phyloP scores from a whole-genome alignment of 2,329 filamentous ascomycete species.

The Septoria petroselini region DNA sequence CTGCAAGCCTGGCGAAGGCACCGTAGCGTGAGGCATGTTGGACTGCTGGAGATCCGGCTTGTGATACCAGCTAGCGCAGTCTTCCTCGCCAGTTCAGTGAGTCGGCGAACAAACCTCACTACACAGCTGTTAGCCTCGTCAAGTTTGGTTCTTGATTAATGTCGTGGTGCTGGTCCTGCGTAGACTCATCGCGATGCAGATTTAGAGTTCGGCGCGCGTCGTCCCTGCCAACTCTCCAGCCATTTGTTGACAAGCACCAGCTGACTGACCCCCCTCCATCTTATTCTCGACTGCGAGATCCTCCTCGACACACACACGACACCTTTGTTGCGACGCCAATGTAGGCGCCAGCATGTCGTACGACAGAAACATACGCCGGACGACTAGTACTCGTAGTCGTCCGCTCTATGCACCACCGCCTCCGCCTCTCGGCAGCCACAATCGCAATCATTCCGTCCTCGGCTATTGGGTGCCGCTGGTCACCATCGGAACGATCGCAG shows the following conservation, averaged over 20 bases:
- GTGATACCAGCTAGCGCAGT: conserved; percentile 1
- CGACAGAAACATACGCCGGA: conserved; percentile 51
- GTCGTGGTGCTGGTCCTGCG: too few species aligned
- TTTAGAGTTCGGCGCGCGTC: too few species aligned
- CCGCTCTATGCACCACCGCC: conserved; percentile 39
- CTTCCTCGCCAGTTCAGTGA: conserved; percentile 9
- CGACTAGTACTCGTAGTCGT: conserved; percentile 48
- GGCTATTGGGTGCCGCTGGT: conserved; percentile 87
- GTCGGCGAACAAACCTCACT: background rate
- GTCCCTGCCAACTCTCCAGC: background rate
- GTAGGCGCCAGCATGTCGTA: conserved; percentile 39
- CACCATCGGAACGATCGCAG: conserved; percentile 82
- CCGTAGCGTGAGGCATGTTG: conserved; percentile 71
- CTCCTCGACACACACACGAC: conserved; percentile 1
- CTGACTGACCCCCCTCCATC: too few species aligned
- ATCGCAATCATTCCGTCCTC: conserved; percentile 57
- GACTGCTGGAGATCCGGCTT: too few species aligned
- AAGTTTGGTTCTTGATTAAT: too few species aligned
- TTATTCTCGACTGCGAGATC: background rate
- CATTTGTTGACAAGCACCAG: conserved; percentile 1
- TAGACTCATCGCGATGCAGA: too few species aligned
- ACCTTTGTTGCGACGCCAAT: conserved; percentile 6
- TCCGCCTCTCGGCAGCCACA: conserved; percentile 40
- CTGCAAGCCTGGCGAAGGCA: conserved; percentile 74
- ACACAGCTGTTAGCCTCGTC: too few species aligned